Evolutionary conservation across 2,329 filamentous ascomycete species (phyloP), one percentile per base, ranked within the genome.

Genomic region (Neonectria ditissima): DNA sequence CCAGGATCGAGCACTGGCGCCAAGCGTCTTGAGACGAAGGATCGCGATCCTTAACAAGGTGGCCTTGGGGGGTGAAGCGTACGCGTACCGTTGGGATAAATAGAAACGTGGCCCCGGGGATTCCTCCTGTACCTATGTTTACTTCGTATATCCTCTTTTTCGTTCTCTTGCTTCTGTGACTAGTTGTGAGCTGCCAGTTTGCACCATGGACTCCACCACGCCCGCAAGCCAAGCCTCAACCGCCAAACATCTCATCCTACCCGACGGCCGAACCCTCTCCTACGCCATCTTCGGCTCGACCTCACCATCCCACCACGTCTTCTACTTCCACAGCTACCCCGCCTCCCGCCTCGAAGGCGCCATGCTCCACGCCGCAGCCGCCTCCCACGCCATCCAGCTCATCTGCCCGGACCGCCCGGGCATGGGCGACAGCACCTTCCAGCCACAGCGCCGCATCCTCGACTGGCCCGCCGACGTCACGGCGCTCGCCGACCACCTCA

Each of bases 351-450:
- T 78, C 16, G 79, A 80, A 60, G 76, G 65, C 8, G 58, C 55
- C 34, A 62, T 18, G 26, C 66, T 7, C 73, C 73, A 20, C 45
- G 65, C 60, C 20, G 56, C 62, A 7, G 43, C 56, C 1, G 26
- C 20, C 4, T 65, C 62, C 9, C 66, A 62, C 13, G 58, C 62
- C 9, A 62, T 77, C 6, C 74, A 74, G 28, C 43, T 80, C 30
- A 69, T 81, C 20, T 69, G 74, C 7, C 67, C 75, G 2, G 78
- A 80, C 58, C 74, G 79, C 2, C 79, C 79, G 0, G 79, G 79
- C 16, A 77, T 76, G 28, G 79, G 78, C 16, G 60, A 74, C 14
- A 79, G 77, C 32, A 73, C 78, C 9, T 73, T 72, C 30, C 71
- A 76, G 48, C 69, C 73, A 6, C 61, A 60, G 24, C 67, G 75